These are phyloP conservation scores for Lodderomyces beijingensis DNA, from an alignment of 1,139 yeast genomes.

Conservation along the genomic window DNA sequence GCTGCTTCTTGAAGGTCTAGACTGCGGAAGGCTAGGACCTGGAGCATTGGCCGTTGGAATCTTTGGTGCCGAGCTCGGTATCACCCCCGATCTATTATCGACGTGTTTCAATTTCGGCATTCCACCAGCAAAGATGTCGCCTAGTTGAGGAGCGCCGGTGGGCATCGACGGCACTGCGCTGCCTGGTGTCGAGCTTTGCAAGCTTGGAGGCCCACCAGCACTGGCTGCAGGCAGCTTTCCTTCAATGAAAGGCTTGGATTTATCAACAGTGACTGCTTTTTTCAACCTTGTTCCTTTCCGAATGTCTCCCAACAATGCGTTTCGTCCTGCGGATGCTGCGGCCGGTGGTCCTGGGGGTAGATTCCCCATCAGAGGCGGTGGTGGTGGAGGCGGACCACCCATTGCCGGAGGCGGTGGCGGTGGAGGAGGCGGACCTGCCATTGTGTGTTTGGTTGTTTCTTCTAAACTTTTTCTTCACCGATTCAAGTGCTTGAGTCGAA, in stretches of 20 bases:
- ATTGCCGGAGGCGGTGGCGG: constrained; percentile 18
- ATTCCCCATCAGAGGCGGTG: constrained; percentile 35
- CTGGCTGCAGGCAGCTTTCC: constrained; percentile 19
- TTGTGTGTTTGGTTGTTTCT: constrained; percentile 1
- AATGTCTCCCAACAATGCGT: constrained; percentile 83
- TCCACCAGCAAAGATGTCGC: constrained; percentile 83
- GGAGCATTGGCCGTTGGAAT: constrained; percentile 14
- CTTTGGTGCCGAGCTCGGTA: constrained; percentile 19
- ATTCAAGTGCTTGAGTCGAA: no score
- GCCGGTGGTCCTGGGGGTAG: constrained; percentile 27
- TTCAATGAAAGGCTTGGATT: constrained; percentile 41
- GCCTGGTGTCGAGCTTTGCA: constrained; percentile 1
- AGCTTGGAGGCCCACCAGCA: constrained; percentile 9
- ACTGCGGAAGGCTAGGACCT: constrained; percentile 24
- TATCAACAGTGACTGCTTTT: constrained; percentile 57
- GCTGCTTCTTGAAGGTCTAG: constrained; percentile 22
- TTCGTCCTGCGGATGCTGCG: constrained; percentile 48
- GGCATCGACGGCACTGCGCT: constrained; percentile 15
- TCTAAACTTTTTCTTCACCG: not conserved
- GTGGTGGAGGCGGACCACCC: constrained; percentile 30
- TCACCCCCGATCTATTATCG: constrained; percentile 41
- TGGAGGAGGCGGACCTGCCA: constrained; percentile 12
- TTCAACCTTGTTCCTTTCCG: constrained; percentile 73
- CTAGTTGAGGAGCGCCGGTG: constrained; percentile 54
- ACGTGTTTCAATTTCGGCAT: constrained; percentile 72